Conservation (phyloP, 805 yeast species). For the Candida caryicola region DNA sequence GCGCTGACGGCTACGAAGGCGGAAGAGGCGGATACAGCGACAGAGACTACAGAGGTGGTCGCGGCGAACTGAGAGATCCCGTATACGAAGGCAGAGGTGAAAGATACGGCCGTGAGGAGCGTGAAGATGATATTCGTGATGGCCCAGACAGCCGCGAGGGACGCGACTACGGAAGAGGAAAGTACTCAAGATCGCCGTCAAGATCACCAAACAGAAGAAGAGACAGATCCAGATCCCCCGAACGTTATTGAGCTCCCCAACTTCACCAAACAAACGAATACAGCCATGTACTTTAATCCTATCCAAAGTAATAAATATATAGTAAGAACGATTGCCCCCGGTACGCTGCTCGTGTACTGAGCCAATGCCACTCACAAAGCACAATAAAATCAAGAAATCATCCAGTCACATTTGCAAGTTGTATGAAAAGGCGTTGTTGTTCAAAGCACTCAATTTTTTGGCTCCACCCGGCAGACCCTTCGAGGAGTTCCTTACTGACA, state of each 20-base stretch:
- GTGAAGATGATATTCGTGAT: constrained; percentile 8
- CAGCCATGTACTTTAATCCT: background rate
- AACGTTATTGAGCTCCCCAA: constrained; percentile 16
- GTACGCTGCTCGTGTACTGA: no score
- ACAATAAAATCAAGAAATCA: no score
- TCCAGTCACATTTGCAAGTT: no score
- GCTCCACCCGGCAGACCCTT: constrained; percentile 9
- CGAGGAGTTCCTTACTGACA: constrained; percentile 23
- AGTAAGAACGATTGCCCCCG: no score
- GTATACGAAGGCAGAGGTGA: constrained; percentile 18
- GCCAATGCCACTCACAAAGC: background rate
- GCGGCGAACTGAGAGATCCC: constrained; percentile 15
- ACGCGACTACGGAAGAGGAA: constrained; percentile 23
- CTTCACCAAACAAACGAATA: no score
- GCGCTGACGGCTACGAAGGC: constrained; percentile 16
- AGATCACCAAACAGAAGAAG: constrained; percentile 19
- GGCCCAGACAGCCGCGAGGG: constrained; percentile 10
- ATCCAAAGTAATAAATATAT: no score
- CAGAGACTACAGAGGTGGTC: constrained; percentile 16
- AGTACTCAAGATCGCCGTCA: constrained; percentile 39
- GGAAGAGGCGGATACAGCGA: constrained; percentile 13
- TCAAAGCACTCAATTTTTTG: no score
- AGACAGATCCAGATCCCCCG: constrained; percentile 17
- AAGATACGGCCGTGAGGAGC: constrained; percentile 11
- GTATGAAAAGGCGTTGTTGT: no score